Evolutionary conservation across 1,284 basidiomycete species (phyloP).

Genomic region (Apiotrichum siamense): DNA sequence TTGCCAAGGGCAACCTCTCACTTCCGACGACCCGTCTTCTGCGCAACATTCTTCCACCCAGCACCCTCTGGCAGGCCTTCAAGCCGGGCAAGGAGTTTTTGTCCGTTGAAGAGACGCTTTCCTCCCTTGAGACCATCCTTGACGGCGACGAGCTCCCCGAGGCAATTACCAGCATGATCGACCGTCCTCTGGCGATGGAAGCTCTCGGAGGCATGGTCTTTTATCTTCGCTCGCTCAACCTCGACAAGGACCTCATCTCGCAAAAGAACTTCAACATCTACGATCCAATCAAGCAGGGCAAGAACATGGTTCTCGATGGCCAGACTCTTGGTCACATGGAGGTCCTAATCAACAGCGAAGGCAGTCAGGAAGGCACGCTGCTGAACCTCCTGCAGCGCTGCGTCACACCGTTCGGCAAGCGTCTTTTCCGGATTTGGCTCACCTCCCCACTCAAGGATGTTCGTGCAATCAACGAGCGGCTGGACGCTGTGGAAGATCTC

Average conservation of each 20-base stretch:
- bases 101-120: slow-evolving; percentile 63
- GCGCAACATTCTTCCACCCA: slow-evolving; percentile 67
- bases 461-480: slow-evolving; percentile 77
- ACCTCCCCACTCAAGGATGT: slow-evolving; percentile 78
- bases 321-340: slow-evolving; percentile 91
- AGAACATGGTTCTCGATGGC: slow-evolving; percentile 79
- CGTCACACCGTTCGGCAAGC: slow-evolving; percentile 68
- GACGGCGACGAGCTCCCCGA: slow-evolving; percentile 58
- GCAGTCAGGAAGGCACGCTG: slow-evolving; percentile 79
- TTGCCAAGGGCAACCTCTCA: slow-evolving; percentile 82
- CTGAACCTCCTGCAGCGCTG: slow-evolving; percentile 77
- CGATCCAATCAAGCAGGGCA: slow-evolving; percentile 82
- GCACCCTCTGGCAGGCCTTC: slow-evolving; percentile 81
- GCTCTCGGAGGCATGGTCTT: slow-evolving; percentile 85
- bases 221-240: slow-evolving; percentile 84
- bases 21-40: slow-evolving; percentile 72
- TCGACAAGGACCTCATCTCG: slow-evolving; percentile 84
- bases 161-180: slow-evolving; percentile 65
- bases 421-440: slow-evolving; percentile 59
- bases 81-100: slow-evolving; percentile 67
- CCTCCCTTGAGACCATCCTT: slow-evolving; percentile 66
- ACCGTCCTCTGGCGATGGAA: slow-evolving; percentile 63
- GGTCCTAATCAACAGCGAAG: slow-evolving; percentile 83
- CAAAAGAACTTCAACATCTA: slow-evolving; percentile 96
- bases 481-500: slow-evolving; percentile 87